phyloP scores from a whole-genome alignment of 768 basidiomycete species.

The Nidula microcarpa region DNA sequence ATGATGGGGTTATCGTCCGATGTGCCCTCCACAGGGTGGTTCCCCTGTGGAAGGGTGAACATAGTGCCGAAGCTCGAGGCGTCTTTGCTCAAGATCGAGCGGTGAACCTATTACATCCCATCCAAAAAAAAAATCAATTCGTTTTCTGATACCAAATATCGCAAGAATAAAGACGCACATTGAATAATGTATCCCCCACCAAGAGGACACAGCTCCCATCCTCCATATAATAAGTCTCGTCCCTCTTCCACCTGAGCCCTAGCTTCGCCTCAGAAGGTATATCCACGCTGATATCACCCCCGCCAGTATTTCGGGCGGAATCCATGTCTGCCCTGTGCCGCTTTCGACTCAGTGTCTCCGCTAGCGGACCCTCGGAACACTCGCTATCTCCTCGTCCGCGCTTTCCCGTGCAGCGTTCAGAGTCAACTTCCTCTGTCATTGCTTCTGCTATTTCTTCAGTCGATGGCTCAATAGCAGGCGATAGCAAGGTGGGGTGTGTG shows the following conservation, averaged over 20 bases:
- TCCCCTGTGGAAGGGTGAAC: slow-evolving; percentile 66
- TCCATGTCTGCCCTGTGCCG: no score
- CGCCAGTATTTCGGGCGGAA: no score
- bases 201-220: slow-evolving; percentile 69
- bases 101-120: slow-evolving; percentile 43
- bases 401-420: no score
- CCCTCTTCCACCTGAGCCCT: slow-evolving; percentile 19
- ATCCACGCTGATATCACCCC: no score
- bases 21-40: slow-evolving; percentile 46
- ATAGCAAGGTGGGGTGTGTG: no score
- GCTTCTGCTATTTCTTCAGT: no score
- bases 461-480: no score
- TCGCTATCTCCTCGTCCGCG: no score
- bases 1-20: slow-evolving; percentile 66
- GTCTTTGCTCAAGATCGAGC: slow-evolving; percentile 58
- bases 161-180: slow-evolving; percentile 30
- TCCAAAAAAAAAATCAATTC: background rate
- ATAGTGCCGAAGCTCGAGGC: slow-evolving; percentile 61
- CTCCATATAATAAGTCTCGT: slow-evolving; percentile 58
- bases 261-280: no score
- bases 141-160: background rate
- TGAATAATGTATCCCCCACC: slow-evolving; percentile 65
- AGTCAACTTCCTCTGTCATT: no score
- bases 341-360: no score
- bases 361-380: no score